Evolutionary conservation across 306 rosid species (phyloP).

Genomic region (Lagenaria siceraria): DNA sequence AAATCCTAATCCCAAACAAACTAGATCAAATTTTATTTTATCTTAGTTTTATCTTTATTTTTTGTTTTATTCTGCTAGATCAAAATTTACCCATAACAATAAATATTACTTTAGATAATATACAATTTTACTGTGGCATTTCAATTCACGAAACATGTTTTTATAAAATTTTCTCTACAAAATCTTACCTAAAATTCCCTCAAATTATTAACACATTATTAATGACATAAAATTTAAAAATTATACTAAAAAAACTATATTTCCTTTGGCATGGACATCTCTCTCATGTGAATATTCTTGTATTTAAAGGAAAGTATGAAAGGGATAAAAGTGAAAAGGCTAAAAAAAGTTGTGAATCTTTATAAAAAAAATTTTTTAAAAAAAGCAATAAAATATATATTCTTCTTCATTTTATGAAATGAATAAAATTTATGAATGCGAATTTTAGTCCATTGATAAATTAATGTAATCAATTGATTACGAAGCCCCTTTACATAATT

Average conservation of each 20-base stretch:
- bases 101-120: too few species aligned
- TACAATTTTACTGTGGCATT: not conserved
- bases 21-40: too few species aligned
- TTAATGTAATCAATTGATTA: not conserved
- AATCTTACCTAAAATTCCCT: not conserved
- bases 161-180: not conserved
- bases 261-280: not conserved
- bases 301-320: not conserved
- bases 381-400: not conserved
- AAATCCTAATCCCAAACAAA: too few species aligned
- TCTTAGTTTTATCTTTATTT: too few species aligned
- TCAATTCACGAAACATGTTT: not conserved
- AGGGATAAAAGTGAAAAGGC: not conserved
- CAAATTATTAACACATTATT: not conserved
- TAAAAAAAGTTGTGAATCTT: not conserved
- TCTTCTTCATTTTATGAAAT: not conserved
- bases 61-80: too few species aligned
- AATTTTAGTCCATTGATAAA: not conserved
- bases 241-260: not conserved
- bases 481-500: not conserved
- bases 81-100: too few species aligned
- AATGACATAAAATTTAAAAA: not conserved
- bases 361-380: not conserved
- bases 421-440: not conserved
- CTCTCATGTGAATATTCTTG: not conserved